These are phyloP conservation scores for Geosmithia flava DNA, from an alignment of 2,329 filamentous ascomycete species.

Conservation along the genomic window DNA sequence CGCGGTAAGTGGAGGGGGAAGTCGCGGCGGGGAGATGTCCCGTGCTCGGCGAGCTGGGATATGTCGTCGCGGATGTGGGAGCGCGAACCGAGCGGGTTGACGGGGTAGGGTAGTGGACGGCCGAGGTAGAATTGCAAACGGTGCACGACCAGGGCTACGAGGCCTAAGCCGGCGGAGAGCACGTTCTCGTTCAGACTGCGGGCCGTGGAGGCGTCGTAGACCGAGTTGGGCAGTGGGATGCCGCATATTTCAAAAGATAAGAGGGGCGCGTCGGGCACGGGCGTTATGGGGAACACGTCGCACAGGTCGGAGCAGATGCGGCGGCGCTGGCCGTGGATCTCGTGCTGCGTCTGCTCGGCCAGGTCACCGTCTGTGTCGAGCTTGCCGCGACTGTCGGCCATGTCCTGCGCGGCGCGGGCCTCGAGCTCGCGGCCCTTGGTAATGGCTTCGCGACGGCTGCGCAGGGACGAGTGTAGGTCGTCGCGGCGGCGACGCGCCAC, in stretches of 20 bases:
- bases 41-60: conserved; percentile 32
- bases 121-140: conserved; percentile 73
- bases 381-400: conserved; percentile 47
- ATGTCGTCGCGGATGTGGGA: conserved; percentile 70
- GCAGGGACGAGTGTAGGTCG: conserved; percentile 56
- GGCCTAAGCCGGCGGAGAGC: conserved; percentile 70
- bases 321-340: conserved; percentile 73
- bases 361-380: conserved; percentile 43
- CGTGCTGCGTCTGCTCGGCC: conserved; percentile 44
- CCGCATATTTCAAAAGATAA: conserved; percentile 77
- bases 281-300: conserved; percentile 69
- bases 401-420: conserved; percentile 42
- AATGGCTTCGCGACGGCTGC: conserved; percentile 56
- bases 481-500: conserved; percentile 49
- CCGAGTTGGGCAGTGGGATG: conserved; percentile 67
- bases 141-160: conserved; percentile 63
- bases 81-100: conserved; percentile 60
- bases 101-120: conserved; percentile 67
- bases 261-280: conserved; percentile 39
- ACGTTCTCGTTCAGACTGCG: conserved; percentile 49
- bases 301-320: conserved; percentile 78
- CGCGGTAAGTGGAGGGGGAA: conserved; percentile 68
- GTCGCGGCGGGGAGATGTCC: conserved; percentile 42
- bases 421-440: conserved; percentile 47
- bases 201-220: conserved; percentile 43